phyloP scores from a whole-genome alignment of 495 filamentous ascomycete genomes.

The Polyplosphaeria fusca region DNA sequence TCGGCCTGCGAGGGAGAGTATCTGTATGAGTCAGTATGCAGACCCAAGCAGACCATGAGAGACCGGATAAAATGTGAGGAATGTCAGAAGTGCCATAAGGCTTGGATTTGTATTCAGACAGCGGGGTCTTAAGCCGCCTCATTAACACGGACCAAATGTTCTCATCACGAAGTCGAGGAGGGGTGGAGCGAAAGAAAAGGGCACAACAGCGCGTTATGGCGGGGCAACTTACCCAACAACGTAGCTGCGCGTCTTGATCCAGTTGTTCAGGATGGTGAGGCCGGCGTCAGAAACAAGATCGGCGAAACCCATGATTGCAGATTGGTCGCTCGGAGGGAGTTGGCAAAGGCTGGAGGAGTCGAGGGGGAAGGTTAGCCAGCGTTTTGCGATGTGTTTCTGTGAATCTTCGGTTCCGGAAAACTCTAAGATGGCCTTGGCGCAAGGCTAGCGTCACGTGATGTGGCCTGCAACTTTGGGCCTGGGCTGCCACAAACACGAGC shows the following conservation, averaged over 20 bases:
- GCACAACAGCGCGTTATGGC: slow-evolving; percentile 15
- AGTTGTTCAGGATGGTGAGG: slow-evolving; percentile 83
- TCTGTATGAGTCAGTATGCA: slow-evolving; percentile 47
- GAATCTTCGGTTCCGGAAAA: not conserved
- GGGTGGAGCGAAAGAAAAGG: slow-evolving; percentile 15
- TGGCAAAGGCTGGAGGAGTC: not conserved
- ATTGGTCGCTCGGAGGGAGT: slow-evolving; percentile 1
- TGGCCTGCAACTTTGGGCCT: no score
- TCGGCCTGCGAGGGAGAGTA: slow-evolving; percentile 89
- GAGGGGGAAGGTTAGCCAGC: not conserved
- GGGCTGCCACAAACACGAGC: no score
- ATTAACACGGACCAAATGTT: slow-evolving; percentile 98
- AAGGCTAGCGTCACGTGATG: not conserved
- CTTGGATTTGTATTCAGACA: slow-evolving; percentile 77
- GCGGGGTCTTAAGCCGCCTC: slow-evolving; percentile 98
- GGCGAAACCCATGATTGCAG: slow-evolving; percentile 84
- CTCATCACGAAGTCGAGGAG: slow-evolving; percentile 64
- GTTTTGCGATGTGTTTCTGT: not conserved
- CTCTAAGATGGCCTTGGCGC: not conserved
- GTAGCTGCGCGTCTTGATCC: slow-evolving; percentile 86
- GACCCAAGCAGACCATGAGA: not conserved
- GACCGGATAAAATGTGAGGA: slow-evolving; percentile 18
- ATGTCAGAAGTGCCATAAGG: slow-evolving; percentile 80
- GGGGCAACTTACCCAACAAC: slow-evolving; percentile 72
- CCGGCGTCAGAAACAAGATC: slow-evolving; percentile 87